A percentile compares a stretch with the other conserved stretches of the same genome.
phyloP scores from a whole-genome alignment of 768 basidiomycete species.

The Trametes villosa region DNA sequence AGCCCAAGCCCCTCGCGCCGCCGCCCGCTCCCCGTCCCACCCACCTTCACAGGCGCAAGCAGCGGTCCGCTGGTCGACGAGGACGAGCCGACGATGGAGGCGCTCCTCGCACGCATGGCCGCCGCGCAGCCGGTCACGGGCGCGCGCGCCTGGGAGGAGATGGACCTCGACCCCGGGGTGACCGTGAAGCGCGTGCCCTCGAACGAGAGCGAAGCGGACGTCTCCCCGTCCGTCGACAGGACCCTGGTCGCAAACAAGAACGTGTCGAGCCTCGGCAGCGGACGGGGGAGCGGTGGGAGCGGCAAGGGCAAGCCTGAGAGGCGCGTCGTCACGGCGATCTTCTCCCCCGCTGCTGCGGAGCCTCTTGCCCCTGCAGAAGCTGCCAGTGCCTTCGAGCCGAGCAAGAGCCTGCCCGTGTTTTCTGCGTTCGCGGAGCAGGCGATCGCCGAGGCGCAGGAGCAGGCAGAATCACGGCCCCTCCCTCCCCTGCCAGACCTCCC shows the following conservation, averaged over 20 bases:
- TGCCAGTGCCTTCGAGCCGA: not conserved
- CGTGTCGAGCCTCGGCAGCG: conserved; percentile 22
- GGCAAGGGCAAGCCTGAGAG: conserved; percentile 32
- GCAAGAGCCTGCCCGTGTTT: not conserved
- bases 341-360: conserved; percentile 17
- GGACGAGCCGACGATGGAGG: conserved; percentile 38
- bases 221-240: conserved; percentile 3
- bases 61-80: conserved; percentile 8
- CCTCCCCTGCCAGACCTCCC: conserved; percentile 13
- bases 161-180: conserved; percentile 33
- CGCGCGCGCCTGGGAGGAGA: conserved; percentile 43
- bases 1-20: conserved; percentile 23
- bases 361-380: not conserved
- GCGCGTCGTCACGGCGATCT: conserved; percentile 38
- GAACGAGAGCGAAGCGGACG: conserved; percentile 11
- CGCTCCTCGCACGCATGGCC: conserved; percentile 31
- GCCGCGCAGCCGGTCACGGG: conserved; percentile 27
- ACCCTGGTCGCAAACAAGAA: conserved; percentile 17
- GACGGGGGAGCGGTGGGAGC: conserved; percentile 22
- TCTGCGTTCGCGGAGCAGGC: not conserved
- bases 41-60: conserved; percentile 10
- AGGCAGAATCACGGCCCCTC: conserved; percentile 13
- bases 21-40: conserved; percentile 18
- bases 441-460: conserved; percentile 1
- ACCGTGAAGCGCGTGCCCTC: conserved; percentile 39